Evolutionary conservation across 148 eudicot species (phyloP).

Genomic region (Chenopodium quinoa): DNA sequence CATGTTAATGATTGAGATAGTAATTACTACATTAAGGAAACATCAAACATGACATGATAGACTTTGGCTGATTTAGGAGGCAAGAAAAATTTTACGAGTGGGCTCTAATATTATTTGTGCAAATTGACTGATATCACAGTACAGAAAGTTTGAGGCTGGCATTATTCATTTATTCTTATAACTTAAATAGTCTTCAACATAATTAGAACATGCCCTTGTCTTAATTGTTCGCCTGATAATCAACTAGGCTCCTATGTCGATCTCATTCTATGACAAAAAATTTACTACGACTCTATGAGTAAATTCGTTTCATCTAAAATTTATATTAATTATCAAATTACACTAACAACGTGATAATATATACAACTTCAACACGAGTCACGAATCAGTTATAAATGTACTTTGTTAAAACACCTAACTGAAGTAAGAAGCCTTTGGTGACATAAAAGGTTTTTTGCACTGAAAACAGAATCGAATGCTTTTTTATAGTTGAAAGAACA

Average conservation of each 20-base stretch:
- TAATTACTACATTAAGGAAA: background rate
- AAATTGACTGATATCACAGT: background rate
- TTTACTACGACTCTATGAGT: too few species aligned
- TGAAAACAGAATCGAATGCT: slow-evolving; percentile 30
- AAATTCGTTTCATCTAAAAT: too few species aligned
- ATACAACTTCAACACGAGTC: too few species aligned
- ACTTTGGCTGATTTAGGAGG: background rate
- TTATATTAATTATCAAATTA: too few species aligned
- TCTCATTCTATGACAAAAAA: too few species aligned
- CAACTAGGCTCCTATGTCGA: too few species aligned
- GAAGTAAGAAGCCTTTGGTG: slow-evolving; percentile 24
- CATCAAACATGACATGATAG: slow-evolving; percentile 11
- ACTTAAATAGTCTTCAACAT: background rate
- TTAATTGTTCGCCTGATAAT: too few species aligned
- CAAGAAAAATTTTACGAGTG: background rate
- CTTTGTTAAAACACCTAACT: background rate
- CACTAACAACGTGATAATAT: too few species aligned
- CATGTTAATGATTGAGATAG: slow-evolving; percentile 4
- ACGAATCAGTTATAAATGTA: background rate
- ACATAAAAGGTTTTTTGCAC: slow-evolving; percentile 13
- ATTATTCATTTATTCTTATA: background rate
- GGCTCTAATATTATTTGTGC: background rate
- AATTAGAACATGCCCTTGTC: too few species aligned
- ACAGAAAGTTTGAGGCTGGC: slow-evolving; percentile 7
- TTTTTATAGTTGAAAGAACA: slow-evolving; percentile 11